These are phyloP conservation scores for Aspergillus saccharolyticus DNA, from an alignment of 495 filamentous ascomycete genomes.

Conservation along the genomic window DNA sequence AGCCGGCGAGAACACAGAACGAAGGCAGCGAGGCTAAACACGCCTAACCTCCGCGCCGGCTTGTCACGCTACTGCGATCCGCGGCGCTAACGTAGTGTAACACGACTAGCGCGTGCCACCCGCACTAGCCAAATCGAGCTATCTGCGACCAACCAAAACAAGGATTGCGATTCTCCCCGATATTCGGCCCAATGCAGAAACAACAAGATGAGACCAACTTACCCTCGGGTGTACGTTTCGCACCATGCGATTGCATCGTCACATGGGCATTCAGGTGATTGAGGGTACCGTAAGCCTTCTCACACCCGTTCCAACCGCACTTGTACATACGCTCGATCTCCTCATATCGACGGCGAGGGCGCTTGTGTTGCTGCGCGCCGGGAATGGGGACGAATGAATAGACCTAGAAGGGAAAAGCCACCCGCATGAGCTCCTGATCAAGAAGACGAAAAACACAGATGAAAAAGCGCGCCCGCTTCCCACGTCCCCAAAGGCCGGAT, in stretches of 20 bases:
- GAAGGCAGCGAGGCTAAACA: not conserved
- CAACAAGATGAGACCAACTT: conserved; percentile 31
- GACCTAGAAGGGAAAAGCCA: conserved; percentile 51
- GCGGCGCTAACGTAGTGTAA: conserved; percentile 44
- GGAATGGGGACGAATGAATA: conserved; percentile 99
- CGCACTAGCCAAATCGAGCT: conserved; percentile 36
- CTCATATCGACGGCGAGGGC: conserved; percentile 89
- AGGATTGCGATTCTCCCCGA: not conserved
- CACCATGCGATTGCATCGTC: conserved; percentile 93
- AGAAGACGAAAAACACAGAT: conserved; percentile 11
- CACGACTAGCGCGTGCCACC: conserved; percentile 40
- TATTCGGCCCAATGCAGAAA: conserved; percentile 4
- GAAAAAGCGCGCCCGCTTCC: conserved; percentile 30
- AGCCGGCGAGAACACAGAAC: conserved; percentile 11
- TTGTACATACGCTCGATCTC: conserved; percentile 99
- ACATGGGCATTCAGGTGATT: conserved; percentile 97
- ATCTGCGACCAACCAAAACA: conserved; percentile 30
- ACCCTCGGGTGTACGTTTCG: conserved; percentile 96
- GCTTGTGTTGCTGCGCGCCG: conserved; percentile 94
- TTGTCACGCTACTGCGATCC: conserved; percentile 46
- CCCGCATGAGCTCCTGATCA: conserved; percentile 11
- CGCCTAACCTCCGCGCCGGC: conserved; percentile 34
- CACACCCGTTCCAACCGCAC: conserved; percentile 96
- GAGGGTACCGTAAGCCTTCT: conserved; percentile 94
- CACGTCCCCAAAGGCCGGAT: conserved; percentile 23